Conservation (phyloP, 495 filamentous ascomycete genomes). For the Annulohypoxylon moriforme region DNA sequence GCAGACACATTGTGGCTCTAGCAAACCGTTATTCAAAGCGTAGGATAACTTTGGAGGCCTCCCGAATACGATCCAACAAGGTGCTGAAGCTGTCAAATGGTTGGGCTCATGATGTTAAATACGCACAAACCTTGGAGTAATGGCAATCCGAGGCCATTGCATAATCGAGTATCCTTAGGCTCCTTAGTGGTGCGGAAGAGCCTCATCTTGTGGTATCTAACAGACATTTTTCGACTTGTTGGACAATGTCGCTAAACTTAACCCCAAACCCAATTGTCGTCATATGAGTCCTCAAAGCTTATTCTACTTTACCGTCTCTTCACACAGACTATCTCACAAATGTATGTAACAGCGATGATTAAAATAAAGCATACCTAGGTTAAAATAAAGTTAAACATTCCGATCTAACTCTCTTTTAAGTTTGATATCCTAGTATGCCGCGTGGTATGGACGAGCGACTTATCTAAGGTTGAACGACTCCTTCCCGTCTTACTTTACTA, state of each 20-base stretch:
- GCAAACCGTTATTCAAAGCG: not conserved
- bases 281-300: not conserved
- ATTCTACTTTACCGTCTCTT: not conserved
- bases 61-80: not conserved
- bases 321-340: not conserved
- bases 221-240: not conserved
- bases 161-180: not conserved
- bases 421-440: not conserved
- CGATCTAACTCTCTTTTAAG: not conserved
- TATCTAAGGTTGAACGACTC: not conserved
- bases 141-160: not conserved
- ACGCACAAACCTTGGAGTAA: not conserved
- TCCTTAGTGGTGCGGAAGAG: not conserved
- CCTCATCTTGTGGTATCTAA: not conserved
- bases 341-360: too few relatives aligned
- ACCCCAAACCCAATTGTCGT: not conserved
- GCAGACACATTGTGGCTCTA: not conserved
- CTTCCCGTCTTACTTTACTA: not conserved
- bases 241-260: not conserved
- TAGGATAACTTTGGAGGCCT: not conserved
- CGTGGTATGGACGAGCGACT: not conserved
- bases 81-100: not conserved
- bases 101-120: not conserved
- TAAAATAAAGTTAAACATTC: constrained; percentile 2
- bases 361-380: not conserved